phyloP scores from a whole-genome alignment of 2,329 filamentous ascomycete species.

The Sclerotinia subarctica region DNA sequence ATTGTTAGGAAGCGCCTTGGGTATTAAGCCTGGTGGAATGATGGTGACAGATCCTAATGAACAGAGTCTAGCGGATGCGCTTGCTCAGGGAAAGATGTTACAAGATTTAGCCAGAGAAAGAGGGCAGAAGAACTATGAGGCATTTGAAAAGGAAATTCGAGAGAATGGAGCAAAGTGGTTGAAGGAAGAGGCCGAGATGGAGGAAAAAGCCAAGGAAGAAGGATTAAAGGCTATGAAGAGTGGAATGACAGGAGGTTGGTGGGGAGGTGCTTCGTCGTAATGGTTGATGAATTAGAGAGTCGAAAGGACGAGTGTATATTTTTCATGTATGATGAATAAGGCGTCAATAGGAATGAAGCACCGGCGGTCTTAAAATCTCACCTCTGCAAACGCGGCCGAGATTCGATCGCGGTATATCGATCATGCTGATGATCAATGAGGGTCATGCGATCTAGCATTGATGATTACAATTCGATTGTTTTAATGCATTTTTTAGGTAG shows the following conservation, averaged over 20 bases:
- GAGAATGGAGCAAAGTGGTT: constrained; percentile 95
- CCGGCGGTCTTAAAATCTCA: constrained; percentile 4
- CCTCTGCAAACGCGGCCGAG: constrained; percentile 6
- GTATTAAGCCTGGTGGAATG: constrained; percentile 68
- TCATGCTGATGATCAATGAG: neutral
- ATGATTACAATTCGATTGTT: neutral
- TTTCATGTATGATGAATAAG: constrained; percentile 10
- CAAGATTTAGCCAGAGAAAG: constrained; percentile 91
- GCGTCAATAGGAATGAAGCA: constrained; percentile 8
- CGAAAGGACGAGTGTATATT: constrained; percentile 7
- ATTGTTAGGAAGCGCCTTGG: constrained; percentile 68
- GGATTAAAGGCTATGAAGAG: constrained; percentile 90
- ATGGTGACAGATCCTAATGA: constrained; percentile 55
- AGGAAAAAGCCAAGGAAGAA: constrained; percentile 87
- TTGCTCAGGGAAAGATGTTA: constrained; percentile 93
- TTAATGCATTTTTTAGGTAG: constrained; percentile 5
- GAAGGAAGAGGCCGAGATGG: constrained; percentile 83
- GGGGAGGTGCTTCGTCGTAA: constrained; percentile 35
- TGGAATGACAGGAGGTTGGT: constrained; percentile 59
- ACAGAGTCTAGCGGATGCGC: constrained; percentile 67
- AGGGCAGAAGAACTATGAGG: constrained; percentile 84
- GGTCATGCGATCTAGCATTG: neutral
- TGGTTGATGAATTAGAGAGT: neutral
- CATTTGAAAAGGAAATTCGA: constrained; percentile 84
- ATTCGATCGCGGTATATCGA: neutral